Base-by-base conservation (phyloP, 2,329 filamentous ascomycete genomes). In the Fusarium goolgardi region DNA sequence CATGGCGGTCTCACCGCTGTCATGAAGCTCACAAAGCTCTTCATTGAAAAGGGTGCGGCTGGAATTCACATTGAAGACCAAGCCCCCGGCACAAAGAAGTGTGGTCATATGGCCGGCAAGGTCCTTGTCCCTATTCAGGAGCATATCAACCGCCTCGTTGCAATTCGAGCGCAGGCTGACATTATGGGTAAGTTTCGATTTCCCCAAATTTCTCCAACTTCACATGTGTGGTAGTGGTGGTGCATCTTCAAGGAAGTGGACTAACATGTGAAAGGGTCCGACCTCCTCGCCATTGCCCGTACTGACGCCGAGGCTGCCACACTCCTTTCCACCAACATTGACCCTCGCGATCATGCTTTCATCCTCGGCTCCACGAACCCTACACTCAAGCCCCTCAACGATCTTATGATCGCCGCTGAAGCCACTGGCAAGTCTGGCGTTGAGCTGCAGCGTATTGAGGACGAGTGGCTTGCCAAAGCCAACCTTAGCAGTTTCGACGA, bases 1-100 rank as follows among this genome's bases (percentile, higher is more conserved):
- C 96, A 98, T 79, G 96, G 96, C 76, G 96, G 96, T 76, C 85
- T 99, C 66, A 98, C 96, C n/a, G 96, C 96, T 57, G 91, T 98
- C 74, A 98, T 99, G 96, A 99, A 98, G 86, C 89, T 99, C 73
- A 98, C 96, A 69, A 97, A 97, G 86, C 88, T 98, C 59, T 98
- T 99, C 80, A 83, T 98, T 70, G 96, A 99, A 84, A 94, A 94
- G 81, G 96, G 96, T 73, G 96, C 96, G 45, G 96, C 96, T 41
- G 96, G 96, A 71, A 97, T 99, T 76, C 96, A 99, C 82, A 97
- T 99, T 73, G 96, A 99, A 82, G 96, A 99, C 79, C 96, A 98
- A 82, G 95, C 96, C 6, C 95, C 96, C 5, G 96, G 96, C 55
- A 98, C 96, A 50, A 99, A 99, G 88, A 99, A 99, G 88, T 99